Evolutionary conservation across 2,329 filamentous ascomycete genomes (phyloP).

Genomic region (Diaporthe vexans): DNA sequence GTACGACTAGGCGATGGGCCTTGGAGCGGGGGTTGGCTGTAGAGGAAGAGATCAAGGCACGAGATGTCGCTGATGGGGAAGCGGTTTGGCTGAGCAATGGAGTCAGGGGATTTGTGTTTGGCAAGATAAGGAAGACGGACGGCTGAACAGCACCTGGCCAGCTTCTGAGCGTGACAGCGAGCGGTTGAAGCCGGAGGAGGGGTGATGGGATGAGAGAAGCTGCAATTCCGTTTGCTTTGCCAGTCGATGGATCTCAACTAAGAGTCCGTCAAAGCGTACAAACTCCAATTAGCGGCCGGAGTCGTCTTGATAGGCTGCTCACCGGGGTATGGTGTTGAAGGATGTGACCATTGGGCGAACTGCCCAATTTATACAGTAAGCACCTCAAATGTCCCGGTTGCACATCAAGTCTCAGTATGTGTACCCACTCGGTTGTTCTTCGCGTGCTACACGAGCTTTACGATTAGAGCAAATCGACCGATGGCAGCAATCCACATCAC

Average conservation of each 20-base stretch:
- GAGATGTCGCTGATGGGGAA: constrained; percentile 78
- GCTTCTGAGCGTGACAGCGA: neutral
- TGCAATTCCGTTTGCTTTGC: neutral
- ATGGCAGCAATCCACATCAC: neutral
- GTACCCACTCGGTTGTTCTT: neutral
- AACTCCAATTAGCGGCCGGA: neutral
- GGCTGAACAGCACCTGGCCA: neutral
- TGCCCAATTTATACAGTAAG: neutral
- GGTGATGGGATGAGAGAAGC: neutral
- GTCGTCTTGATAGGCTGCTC: constrained; percentile 33
- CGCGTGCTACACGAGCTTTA: neutral
- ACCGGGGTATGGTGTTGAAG: neutral
- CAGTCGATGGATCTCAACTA: neutral
- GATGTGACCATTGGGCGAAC: neutral
- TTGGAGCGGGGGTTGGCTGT: constrained; percentile 76
- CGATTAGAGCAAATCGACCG: neutral
- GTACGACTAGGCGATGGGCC: constrained; percentile 88
- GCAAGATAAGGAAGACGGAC: constrained; percentile 50
- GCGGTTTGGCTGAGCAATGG: constrained; percentile 92
- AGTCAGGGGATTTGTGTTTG: constrained; percentile 80
- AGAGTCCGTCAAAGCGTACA: too few relatives aligned
- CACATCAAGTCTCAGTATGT: constrained; percentile 4
- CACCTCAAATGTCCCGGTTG: neutral
- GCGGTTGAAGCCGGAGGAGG: neutral
- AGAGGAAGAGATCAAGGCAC: constrained; percentile 72